A percentile compares a stretch with the other conserved stretches of the same genome.
Evolutionary conservation across 768 basidiomycete genomes (phyloP).

Genomic region (Pleurotus platypus): DNA sequence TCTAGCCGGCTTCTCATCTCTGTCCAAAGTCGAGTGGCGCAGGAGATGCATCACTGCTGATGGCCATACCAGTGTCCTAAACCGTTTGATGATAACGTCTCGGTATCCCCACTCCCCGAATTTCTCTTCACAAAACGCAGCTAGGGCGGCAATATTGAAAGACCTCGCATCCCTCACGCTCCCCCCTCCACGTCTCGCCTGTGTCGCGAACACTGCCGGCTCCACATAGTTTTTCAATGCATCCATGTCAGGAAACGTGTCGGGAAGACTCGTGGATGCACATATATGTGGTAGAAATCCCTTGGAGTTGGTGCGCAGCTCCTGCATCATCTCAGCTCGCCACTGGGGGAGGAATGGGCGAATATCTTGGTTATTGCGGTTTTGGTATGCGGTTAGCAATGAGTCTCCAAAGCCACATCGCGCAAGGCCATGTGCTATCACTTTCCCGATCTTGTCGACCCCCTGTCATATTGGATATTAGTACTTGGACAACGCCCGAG

Average conservation of each 20-base stretch:
- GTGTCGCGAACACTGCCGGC: constrained; percentile 48
- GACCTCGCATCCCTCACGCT: constrained; percentile 25
- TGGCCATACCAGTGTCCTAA: constrained; percentile 63
- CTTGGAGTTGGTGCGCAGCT: not conserved
- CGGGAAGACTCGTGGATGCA: constrained; percentile 25
- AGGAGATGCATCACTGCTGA: constrained; percentile 55
- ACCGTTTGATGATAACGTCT: constrained; percentile 59
- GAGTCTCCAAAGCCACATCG: constrained; percentile 54
- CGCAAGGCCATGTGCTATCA: constrained; percentile 55
- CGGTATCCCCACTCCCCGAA: constrained; percentile 71
- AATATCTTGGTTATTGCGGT: constrained; percentile 3
- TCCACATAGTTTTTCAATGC: constrained; percentile 52
- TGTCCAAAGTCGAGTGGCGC: constrained; percentile 43
- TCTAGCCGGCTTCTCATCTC: constrained; percentile 29
- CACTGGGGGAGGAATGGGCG: not conserved
- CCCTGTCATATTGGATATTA: constrained; percentile 1
- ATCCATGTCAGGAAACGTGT: constrained; percentile 48
- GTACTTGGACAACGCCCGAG: not conserved
- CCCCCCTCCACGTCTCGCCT: constrained; percentile 13
- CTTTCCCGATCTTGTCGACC: constrained; percentile 39
- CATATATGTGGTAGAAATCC: not conserved
- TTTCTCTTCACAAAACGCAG: constrained; percentile 58
- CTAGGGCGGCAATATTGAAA: constrained; percentile 39
- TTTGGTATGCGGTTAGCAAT: constrained; percentile 34
- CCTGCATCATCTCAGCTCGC: not conserved